Evolutionary conservation across 1,284 basidiomycete genomes (phyloP).

Genomic region (Pseudozyma sp.): DNA sequence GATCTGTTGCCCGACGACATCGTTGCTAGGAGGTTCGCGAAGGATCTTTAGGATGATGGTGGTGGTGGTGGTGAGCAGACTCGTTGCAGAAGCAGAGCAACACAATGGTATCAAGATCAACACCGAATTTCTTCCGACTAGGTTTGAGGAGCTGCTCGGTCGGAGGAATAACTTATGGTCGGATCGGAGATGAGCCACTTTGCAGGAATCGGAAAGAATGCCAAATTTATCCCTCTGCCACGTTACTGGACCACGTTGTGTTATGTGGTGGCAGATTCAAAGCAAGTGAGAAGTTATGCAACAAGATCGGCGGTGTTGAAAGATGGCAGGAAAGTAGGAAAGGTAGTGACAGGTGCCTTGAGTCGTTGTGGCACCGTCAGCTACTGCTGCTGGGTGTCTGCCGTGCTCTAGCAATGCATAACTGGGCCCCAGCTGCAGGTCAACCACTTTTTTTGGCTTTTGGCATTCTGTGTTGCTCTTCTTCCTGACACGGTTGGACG

Average conservation of each 20-base stretch:
- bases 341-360: not conserved
- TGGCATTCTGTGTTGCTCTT: too few relatives aligned
- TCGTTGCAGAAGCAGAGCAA: not conserved
- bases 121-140: conserved; percentile 8
- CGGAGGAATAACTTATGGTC: not conserved
- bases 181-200: conserved; percentile 21
- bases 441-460: not conserved
- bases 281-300: not conserved
- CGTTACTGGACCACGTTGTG: conserved; percentile 4
- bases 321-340: not conserved
- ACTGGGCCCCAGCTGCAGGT: too few relatives aligned
- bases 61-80: conserved; percentile 12
- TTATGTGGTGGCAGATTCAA: not conserved
- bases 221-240: not conserved
- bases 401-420: not conserved
- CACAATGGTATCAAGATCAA: conserved; percentile 2
- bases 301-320: conserved; percentile 5
- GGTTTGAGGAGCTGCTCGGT: conserved; percentile 4
- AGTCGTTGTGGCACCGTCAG: not conserved
- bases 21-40: conserved; percentile 2
- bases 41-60: not conserved
- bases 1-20: conserved; percentile 50
- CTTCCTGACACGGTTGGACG: too few relatives aligned
- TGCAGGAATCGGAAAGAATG: conserved; percentile 29
- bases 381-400: not conserved